Evolutionary conservation across 169 alveolate genomes (phyloP).

Genomic region (Plasmodium sp.): DNA sequence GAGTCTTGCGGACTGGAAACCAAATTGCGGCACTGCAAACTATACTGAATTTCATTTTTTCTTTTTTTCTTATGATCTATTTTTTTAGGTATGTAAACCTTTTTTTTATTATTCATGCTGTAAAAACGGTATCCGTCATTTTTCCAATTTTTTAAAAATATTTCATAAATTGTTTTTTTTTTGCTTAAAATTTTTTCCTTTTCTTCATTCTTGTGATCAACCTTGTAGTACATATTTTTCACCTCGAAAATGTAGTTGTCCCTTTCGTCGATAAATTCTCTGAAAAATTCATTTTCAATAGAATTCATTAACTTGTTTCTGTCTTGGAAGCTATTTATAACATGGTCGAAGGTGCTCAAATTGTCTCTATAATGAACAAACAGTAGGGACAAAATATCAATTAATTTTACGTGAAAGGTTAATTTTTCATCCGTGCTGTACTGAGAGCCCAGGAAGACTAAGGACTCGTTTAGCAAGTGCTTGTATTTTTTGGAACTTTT

Average conservation of each 20-base stretch:
- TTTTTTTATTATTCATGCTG: slow-evolving; percentile 28
- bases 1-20: slow-evolving; percentile 10
- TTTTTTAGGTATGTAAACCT: slow-evolving; percentile 31
- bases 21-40: slow-evolving; percentile 11
- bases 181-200: slow-evolving; percentile 26
- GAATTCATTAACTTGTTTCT: slow-evolving; percentile 61
- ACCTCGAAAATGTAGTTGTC: slow-evolving; percentile 30
- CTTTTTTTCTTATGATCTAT: background rate
- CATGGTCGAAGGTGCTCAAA: slow-evolving; percentile 52
- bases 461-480: slow-evolving; percentile 34
- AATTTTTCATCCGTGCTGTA: slow-evolving; percentile 57
- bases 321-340: slow-evolving; percentile 68
- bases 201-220: slow-evolving; percentile 9
- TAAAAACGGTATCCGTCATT: slow-evolving; percentile 57
- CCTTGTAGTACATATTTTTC: slow-evolving; percentile 19
- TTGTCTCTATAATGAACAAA: slow-evolving; percentile 43
- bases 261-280: slow-evolving; percentile 57
- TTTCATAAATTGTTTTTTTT: slow-evolving; percentile 51
- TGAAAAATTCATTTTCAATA: slow-evolving; percentile 51
- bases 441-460: slow-evolving; percentile 62
- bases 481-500: slow-evolving; percentile 28
- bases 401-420: slow-evolving; percentile 40
- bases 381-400: slow-evolving; percentile 50
- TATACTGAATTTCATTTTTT: background rate
- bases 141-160: slow-evolving; percentile 56